Evolutionary conservation across 2,329 filamentous ascomycete species (phyloP).

Genomic region (Xylariaceae sp.): DNA sequence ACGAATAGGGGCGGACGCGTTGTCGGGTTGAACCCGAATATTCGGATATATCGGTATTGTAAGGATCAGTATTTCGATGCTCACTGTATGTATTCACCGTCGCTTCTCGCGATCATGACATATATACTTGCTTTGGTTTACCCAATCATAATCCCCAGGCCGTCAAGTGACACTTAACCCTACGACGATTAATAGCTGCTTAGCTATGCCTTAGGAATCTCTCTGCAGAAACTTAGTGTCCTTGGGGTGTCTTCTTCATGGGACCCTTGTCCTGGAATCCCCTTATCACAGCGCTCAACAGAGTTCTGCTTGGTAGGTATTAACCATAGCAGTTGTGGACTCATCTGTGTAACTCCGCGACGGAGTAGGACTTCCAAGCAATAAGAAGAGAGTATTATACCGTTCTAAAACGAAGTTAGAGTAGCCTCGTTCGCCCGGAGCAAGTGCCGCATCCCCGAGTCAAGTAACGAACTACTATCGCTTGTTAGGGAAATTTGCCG

Average conservation of each 20-base stretch:
- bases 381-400: too few relatives aligned
- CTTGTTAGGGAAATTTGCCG: not conserved
- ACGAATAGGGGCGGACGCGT: conserved; percentile 75
- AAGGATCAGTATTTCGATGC: conserved; percentile 89
- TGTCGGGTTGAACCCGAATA: conserved; percentile 85
- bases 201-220: not conserved
- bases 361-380: too few relatives aligned
- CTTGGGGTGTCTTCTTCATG: not conserved
- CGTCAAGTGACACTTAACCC: not conserved
- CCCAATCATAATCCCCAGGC: conserved; percentile 1
- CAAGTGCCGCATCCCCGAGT: too few relatives aligned
- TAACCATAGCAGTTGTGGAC: too few relatives aligned
- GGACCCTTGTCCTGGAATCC: not conserved
- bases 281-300: not conserved
- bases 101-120: not conserved
- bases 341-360: too few relatives aligned
- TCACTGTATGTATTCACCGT: conserved; percentile 69
- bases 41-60: conserved; percentile 84
- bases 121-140: not conserved
- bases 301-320: not conserved
- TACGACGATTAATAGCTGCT: conserved; percentile 1
- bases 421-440: not conserved
- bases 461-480: not conserved
- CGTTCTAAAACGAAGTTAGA: not conserved
- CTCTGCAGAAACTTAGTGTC: not conserved